Conservation (phyloP, 164 flowering plant species). For the Magnolia sinica region DNA sequence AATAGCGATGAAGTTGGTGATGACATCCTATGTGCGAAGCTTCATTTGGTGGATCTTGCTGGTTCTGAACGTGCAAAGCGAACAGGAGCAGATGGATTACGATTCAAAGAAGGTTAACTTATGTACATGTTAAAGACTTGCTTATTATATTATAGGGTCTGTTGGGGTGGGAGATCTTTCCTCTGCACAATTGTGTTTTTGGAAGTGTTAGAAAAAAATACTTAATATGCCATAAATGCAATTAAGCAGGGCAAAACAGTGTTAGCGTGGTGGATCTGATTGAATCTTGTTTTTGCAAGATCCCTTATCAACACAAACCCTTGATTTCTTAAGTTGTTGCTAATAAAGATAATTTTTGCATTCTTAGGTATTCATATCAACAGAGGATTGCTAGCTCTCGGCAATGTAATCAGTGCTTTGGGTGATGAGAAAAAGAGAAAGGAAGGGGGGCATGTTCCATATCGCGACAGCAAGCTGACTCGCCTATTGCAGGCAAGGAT, state of each 20-base stretch:
- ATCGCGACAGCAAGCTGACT: slow-evolving; percentile 97
- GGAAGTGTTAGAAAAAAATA: too few species aligned
- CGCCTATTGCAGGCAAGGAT: slow-evolving; percentile 78
- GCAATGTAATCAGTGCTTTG: slow-evolving; percentile 99
- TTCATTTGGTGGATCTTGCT: slow-evolving; percentile 96
- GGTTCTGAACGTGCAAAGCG: slow-evolving; percentile 96
- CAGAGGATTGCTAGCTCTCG: slow-evolving; percentile 88
- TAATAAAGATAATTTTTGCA: background rate
- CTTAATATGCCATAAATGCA: too few species aligned
- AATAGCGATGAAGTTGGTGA: slow-evolving; percentile 53
- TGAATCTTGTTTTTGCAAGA: background rate
- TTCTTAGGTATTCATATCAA: slow-evolving; percentile 84
- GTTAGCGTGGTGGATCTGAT: background rate
- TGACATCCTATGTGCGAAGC: slow-evolving; percentile 80
- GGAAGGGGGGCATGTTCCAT: slow-evolving; percentile 97
- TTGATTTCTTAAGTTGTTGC: background rate
- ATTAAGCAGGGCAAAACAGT: too few species aligned
- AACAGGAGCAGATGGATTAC: slow-evolving; percentile 95
- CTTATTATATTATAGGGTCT: too few species aligned
- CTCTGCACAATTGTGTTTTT: background rate
- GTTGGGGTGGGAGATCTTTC: background rate
- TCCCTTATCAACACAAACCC: background rate
- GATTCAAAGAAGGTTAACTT: slow-evolving; percentile 80
- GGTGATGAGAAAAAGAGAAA: slow-evolving; percentile 97
- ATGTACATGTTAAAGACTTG: too few species aligned